Evolutionary conservation across 306 rosid genomes (phyloP), one percentile per base, ranked within the genome.

Genomic region (Dryas drummondii): DNA sequence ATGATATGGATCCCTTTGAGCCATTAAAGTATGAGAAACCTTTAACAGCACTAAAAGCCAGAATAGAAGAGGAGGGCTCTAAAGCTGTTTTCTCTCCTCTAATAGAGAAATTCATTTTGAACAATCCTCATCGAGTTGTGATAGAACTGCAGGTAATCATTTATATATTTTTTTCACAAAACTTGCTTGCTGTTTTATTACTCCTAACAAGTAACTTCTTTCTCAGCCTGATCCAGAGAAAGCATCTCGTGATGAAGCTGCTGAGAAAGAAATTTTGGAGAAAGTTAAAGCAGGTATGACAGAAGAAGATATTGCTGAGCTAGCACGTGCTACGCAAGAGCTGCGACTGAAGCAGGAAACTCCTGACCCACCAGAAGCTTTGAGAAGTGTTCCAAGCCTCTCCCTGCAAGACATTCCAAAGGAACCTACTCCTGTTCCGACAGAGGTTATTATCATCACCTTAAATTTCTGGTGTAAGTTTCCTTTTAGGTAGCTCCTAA

Each of bases 1-100:
- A 94, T 81, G 99, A 94, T 87, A 72, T 94, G 97, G 84, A 94
- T 89, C 99, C 99, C 76, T 91, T 94, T 79, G 93, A 89, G 73
- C 99, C 98, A 75, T 75, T 94, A 68, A 94, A 92, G 85, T 94
- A 92, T 59, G 99, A 94, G 88, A 86, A 87, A 68, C 99, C 99
- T 71, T 88, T 94, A 70, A 84, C 79, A 83, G 97, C 83, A 73
- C 88, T 94, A 75, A 94, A 94, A 82, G 89, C 91, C 80, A 86
- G 96, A 82, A 86, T 94, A 82, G 92, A 84, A 73, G 76, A 85
- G 55, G 97, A 94, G 84, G 99, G 98, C 67, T 83, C 99, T 15
- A 92, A 82, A 84, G 86, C 93, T 41, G 97, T 92, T 69, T 94
- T 94, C 79, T 92, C 96, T 76, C 98, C 99, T 58, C 83, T 94